A percentile compares a stretch with the other conserved stretches of the same genome.
phyloP scores from a whole-genome alignment of 768 basidiomycete species.

The Paxillus rubicundulus region DNA sequence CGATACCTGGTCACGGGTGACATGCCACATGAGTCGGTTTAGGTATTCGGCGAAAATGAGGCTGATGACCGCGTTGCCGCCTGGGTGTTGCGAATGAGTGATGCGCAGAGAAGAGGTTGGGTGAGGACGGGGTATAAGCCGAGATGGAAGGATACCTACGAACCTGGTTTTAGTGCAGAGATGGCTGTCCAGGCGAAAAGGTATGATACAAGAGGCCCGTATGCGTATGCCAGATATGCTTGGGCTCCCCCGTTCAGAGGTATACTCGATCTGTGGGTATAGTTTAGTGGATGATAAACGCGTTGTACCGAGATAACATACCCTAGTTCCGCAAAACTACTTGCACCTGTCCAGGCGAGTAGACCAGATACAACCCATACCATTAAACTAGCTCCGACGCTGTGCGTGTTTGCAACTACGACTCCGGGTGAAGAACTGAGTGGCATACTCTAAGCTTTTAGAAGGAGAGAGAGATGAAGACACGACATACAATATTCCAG shows the following conservation, averaged over 20 bases:
- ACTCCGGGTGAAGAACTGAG: slow-evolving; percentile 88
- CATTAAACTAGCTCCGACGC: slow-evolving; percentile 82
- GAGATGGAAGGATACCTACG: slow-evolving; percentile 9
- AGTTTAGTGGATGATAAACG: not conserved
- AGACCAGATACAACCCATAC: slow-evolving; percentile 86
- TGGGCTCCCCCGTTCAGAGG: slow-evolving; percentile 53
- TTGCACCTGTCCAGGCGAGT: slow-evolving; percentile 93
- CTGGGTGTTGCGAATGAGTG: slow-evolving; percentile 32
- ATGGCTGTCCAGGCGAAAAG: slow-evolving; percentile 96
- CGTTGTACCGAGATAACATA: slow-evolving; percentile 37
- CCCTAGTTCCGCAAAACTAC: slow-evolving; percentile 90
- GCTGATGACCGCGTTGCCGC: slow-evolving; percentile 78
- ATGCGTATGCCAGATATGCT: slow-evolving; percentile 87
- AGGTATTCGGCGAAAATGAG: slow-evolving; percentile 92
- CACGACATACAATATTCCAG: slow-evolving; percentile 83
- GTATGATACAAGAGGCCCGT: slow-evolving; percentile 83
- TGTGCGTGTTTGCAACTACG: slow-evolving; percentile 83
- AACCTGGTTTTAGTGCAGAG: slow-evolving; percentile 81
- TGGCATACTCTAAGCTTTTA: not conserved
- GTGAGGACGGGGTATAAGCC: not conserved
- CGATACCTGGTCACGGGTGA: slow-evolving; percentile 64
- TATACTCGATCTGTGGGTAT: slow-evolving; percentile 28
- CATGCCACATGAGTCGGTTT: slow-evolving; percentile 83
- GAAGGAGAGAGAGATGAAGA: not conserved
- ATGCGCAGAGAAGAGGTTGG: not conserved